phyloP scores from a whole-genome alignment of 192 early-diverging fungal species.

The Coemansia nantahalensis region DNA sequence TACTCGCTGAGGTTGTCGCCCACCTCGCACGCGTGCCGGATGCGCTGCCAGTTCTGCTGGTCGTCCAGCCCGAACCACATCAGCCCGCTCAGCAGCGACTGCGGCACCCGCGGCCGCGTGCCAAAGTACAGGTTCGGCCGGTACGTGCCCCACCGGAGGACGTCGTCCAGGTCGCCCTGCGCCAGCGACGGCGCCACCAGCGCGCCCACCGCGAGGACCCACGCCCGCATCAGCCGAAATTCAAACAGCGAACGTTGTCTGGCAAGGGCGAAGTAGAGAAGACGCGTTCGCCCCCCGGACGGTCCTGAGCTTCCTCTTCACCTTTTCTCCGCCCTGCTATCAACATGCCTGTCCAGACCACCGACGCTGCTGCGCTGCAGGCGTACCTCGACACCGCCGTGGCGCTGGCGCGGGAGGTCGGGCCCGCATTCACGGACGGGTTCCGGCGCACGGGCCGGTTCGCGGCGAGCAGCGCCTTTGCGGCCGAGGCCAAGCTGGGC shows the following conservation, averaged over 20 bases:
- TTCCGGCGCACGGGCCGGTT: conserved; percentile 48
- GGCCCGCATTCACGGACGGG: conserved; percentile 47
- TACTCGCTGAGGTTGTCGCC: conserved; percentile 76
- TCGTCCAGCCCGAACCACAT: conserved; percentile 84
- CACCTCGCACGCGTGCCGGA: conserved; percentile 92
- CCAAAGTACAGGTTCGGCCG: conserved; percentile 95
- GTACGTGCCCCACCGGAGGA: conserved; percentile 87
- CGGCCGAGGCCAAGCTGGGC: conserved; percentile 30
- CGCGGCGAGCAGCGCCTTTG: conserved; percentile 21
- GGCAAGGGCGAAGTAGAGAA: too few relatives aligned
- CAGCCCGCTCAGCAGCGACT: conserved; percentile 84
- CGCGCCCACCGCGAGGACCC: neutral
- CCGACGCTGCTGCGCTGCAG: conserved; percentile 7
- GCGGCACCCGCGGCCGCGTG: conserved; percentile 69
- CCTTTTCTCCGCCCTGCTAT: too few relatives aligned
- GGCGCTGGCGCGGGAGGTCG: conserved; percentile 35
- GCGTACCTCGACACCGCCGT: conserved; percentile 26
- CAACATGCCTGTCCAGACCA: neutral
- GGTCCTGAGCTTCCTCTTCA: too few relatives aligned
- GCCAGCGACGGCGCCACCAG: conserved; percentile 2
- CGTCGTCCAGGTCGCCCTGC: conserved; percentile 31
- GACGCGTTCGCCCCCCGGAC: too few relatives aligned
- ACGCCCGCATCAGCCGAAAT: conserved; percentile 12
- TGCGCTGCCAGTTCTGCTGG: conserved; percentile 56
- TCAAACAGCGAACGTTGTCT: too few relatives aligned